Evolutionary conservation across 2,329 filamentous ascomycete species (phyloP), one percentile per base, ranked within the genome.

Genomic region (Didymella sp.): DNA sequence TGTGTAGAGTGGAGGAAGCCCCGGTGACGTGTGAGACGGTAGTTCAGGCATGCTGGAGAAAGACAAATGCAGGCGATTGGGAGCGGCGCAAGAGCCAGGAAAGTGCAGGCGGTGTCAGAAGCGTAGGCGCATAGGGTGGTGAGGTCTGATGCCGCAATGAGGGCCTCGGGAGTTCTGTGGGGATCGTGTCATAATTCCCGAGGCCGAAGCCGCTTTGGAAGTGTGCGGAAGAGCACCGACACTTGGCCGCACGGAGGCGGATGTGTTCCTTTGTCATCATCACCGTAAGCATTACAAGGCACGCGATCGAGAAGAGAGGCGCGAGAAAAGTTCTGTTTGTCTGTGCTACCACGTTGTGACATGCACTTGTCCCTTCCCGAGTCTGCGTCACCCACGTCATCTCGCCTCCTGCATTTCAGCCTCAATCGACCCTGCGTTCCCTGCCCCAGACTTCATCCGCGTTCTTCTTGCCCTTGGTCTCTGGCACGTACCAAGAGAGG

Each of bases 371-470:
- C 12, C 37, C 27, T 47, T 47, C 21, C 42, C 33, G 24, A 51
- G n/a, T 21, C 25, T 21, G 28, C 43, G 48, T 30, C 17, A 44
- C 48, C 37, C 49, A 49, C 48, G 50, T 47, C 56, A 51, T 46
- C 27, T 19, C 56, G 31, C 27, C 35, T 28, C 21, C n/a, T 35
- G 42, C 24, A 15, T 17, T 25, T 28, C 19, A 40, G 31, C 48
- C 44, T 66, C 60, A 75, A 44, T 76, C 73, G 30, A 71, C 72
- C 25, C 74, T 62, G 51, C 72, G 70, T 59, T 80, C 81, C 55
- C 91, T 81, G 1, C 90, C 91, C 93, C 93, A 97, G n/a, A 96
- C 92, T 72, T 96, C 93, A 69, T 96, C 91, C 0, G 85, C 87
- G 69, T 89, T 88, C 70, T 85, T 87, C 82, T 91, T 96, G 2